phyloP scores from a whole-genome alignment of 108 stramenopile genomes.

The Fragilaria radians region DNA sequence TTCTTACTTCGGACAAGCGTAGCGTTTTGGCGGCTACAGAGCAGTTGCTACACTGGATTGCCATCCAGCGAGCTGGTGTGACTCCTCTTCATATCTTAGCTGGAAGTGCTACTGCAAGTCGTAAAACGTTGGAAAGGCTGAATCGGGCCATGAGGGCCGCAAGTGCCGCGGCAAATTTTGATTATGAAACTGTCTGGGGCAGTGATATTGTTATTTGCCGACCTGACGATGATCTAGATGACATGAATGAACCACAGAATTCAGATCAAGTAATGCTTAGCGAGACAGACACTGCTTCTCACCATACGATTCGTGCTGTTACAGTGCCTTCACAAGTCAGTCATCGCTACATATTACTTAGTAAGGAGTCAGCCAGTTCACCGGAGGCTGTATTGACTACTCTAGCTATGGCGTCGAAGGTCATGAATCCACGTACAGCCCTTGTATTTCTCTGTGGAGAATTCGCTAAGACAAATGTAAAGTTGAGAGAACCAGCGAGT shows the following conservation, averaged over 20 bases:
- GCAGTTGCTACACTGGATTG: constrained; percentile 28
- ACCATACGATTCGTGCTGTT: constrained; percentile 44
- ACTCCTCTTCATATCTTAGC: constrained; percentile 28
- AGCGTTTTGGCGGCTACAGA: constrained; percentile 37
- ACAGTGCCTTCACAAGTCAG: constrained; percentile 43
- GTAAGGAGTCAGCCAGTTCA: constrained; percentile 19
- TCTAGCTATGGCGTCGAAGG: constrained; percentile 21
- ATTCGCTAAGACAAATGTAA: constrained; percentile 36
- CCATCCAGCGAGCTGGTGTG: constrained; percentile 18
- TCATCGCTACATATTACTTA: constrained; percentile 32
- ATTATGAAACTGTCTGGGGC: constrained; percentile 27
- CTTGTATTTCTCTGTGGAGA: constrained; percentile 51
- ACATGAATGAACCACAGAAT: background rate
- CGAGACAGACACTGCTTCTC: background rate
- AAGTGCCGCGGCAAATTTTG: constrained; percentile 21
- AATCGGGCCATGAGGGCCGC: constrained; percentile 40
- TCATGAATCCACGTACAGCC: constrained; percentile 24
- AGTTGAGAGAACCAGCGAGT: constrained; percentile 26
- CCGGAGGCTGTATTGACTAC: constrained; percentile 18
- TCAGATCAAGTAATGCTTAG: background rate
- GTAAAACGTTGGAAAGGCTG: constrained; percentile 40
- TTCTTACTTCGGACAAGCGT: constrained; percentile 19
- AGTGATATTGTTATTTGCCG: constrained; percentile 36
- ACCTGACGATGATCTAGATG: constrained; percentile 15
- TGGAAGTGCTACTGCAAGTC: constrained; percentile 51